Percentiles rank a stretch among this genome's conserved stretches.
Evolutionary conservation across 345 rosid species (phyloP).

Genomic region (Eucalyptus guilfoylei): DNA sequence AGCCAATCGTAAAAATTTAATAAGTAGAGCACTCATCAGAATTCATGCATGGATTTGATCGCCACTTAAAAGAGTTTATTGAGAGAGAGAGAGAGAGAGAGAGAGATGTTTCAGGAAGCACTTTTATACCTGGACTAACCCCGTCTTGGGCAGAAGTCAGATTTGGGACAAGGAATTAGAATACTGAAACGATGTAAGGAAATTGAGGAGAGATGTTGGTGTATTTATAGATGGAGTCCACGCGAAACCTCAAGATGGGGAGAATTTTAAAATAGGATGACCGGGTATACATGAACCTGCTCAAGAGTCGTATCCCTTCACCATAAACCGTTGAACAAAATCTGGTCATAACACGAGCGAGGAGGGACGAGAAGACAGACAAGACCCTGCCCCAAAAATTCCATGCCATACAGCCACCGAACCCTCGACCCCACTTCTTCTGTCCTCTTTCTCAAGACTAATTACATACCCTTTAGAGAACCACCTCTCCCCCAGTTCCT

Average conservation of each 20-base stretch:
- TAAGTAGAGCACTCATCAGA: background rate
- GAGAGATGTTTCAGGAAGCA: background rate
- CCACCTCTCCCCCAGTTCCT: background rate
- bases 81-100: background rate
- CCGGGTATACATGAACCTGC: background rate
- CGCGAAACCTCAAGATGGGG: background rate
- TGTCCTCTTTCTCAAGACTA: background rate
- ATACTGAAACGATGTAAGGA: background rate
- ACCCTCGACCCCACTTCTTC: background rate
- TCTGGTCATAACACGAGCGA: background rate
- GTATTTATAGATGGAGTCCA: background rate
- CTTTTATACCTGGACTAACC: background rate
- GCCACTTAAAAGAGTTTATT: background rate
- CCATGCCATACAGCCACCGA: background rate
- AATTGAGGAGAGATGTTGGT: background rate
- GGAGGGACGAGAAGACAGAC: background rate
- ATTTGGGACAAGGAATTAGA: background rate
- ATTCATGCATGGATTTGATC: background rate
- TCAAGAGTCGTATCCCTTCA: background rate
- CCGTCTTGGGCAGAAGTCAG: background rate
- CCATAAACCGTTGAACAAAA: background rate
- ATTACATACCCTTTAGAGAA: background rate
- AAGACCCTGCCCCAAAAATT: background rate
- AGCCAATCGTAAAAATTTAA: background rate
- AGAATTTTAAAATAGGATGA: background rate